Evolutionary conservation across 495 filamentous ascomycete species (phyloP).

Genomic region (Hypomontagnella submonticulosa): DNA sequence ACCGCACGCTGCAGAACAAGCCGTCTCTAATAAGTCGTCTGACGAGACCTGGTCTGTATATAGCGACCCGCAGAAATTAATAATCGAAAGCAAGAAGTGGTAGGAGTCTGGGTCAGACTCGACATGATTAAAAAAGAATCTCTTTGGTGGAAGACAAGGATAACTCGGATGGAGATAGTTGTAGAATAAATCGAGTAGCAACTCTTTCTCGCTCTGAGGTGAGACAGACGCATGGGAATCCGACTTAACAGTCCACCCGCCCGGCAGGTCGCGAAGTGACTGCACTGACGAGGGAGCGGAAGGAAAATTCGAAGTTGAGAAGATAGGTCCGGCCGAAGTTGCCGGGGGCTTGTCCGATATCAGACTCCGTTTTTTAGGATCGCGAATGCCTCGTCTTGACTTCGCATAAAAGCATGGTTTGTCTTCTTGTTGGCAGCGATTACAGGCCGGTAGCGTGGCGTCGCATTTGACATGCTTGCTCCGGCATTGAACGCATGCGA

Average conservation of each 20-base stretch:
- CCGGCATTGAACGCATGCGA: constrained; percentile 68
- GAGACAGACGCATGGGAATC: constrained; percentile 22
- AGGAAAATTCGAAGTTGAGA: constrained; percentile 28
- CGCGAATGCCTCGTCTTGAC: constrained; percentile 64
- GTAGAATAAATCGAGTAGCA: constrained; percentile 61
- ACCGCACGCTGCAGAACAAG: constrained; percentile 53
- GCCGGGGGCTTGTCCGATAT: constrained; percentile 45
- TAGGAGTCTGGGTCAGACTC: constrained; percentile 45
- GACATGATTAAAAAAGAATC: constrained; percentile 51
- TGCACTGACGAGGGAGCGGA: constrained; percentile 30
- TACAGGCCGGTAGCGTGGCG: constrained; percentile 59
- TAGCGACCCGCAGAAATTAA: constrained; percentile 68
- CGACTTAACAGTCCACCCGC: constrained; percentile 39
- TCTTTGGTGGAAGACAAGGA: constrained; percentile 65
- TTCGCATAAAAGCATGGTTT: constrained; percentile 63
- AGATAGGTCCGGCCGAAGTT: constrained; percentile 27
- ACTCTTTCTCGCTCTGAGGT: constrained; percentile 35
- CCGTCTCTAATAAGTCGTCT: constrained; percentile 57
- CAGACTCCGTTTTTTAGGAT: constrained; percentile 52
- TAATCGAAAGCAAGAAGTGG: constrained; percentile 60
- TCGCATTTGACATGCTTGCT: constrained; percentile 71
- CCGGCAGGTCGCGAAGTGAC: constrained; percentile 35
- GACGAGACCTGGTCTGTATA: constrained; percentile 53
- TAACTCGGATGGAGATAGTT: constrained; percentile 69
- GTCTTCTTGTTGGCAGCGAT: constrained; percentile 56